Conservation (phyloP, 306 rosid species). For the Quercus bicolor region DNA sequence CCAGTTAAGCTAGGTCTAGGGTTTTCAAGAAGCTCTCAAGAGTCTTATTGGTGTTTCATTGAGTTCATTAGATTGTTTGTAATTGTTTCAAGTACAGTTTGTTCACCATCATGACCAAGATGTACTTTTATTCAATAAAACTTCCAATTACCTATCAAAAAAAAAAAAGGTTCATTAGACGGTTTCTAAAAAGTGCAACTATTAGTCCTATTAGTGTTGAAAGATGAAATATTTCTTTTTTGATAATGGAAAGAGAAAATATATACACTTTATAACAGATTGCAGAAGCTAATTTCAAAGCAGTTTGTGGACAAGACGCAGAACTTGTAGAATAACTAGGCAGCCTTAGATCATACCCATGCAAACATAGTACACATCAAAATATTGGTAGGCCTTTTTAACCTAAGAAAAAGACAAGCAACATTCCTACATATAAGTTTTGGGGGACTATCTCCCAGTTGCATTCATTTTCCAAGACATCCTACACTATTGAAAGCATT, state of each 20-base stretch:
- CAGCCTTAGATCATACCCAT: neutral
- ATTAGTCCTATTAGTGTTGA: neutral
- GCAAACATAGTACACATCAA: neutral
- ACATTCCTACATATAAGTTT: no score
- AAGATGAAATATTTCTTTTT: neutral
- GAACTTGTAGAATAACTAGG: neutral
- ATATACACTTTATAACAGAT: neutral
- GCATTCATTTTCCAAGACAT: neutral
- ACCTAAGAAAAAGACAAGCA: neutral
- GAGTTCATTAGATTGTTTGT: neutral
- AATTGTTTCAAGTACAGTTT: no score
- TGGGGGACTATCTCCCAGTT: neutral
- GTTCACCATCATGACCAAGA: no score
- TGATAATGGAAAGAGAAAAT: neutral
- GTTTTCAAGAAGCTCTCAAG: neutral
- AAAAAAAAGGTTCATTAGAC: neutral
- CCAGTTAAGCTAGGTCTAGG: neutral
- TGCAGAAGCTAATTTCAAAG: no score
- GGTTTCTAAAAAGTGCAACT: neutral
- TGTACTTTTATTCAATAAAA: no score
- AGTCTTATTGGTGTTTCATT: neutral
- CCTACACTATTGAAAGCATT: neutral
- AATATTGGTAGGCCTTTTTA: neutral
- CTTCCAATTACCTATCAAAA: no score
- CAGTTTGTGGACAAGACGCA: no score